A percentile compares a stretch with the other conserved stretches of the same genome.
Conservation (phyloP, 2,329 filamentous ascomycete species). For the Fusarium transvaalense region DNA sequence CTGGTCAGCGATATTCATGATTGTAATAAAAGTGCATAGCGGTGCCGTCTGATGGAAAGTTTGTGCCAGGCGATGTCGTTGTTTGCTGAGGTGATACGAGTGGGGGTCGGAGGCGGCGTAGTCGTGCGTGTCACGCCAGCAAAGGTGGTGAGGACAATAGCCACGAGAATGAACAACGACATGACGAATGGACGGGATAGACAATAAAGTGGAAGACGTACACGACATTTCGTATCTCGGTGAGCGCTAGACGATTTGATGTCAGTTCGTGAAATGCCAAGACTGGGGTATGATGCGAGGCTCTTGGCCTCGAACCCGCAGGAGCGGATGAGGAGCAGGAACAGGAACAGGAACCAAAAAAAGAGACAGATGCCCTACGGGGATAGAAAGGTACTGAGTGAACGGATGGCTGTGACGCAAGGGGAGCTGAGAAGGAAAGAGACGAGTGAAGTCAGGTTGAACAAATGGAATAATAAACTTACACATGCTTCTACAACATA, state of each 20-base stretch:
- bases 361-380: slow-evolving; percentile 24
- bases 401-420: slow-evolving; percentile 1
- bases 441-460: not conserved
- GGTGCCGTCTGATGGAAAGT: not conserved
- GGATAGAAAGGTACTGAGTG: slow-evolving; percentile 19
- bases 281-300: slow-evolving; percentile 48
- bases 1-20: slow-evolving; percentile 36
- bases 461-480: slow-evolving; percentile 46
- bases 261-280: slow-evolving; percentile 55
- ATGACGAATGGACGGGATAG: slow-evolving; percentile 26
- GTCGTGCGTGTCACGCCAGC: slow-evolving; percentile 12
- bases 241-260: slow-evolving; percentile 57
- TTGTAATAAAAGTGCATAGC: slow-evolving; percentile 6
- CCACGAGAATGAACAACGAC: slow-evolving; percentile 17
- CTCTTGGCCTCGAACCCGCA: slow-evolving; percentile 47
- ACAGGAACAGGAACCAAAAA: slow-evolving; percentile 29
- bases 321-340: slow-evolving; percentile 34
- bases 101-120: slow-evolving; percentile 16
- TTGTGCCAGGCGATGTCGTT: slow-evolving; percentile 1
- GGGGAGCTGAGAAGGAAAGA: slow-evolving; percentile 3
- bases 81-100: slow-evolving; percentile 11
- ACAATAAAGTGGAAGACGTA: slow-evolving; percentile 51
- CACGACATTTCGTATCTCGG: slow-evolving; percentile 65
- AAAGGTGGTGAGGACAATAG: slow-evolving; percentile 18
- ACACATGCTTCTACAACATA: slow-evolving; percentile 60